These are phyloP conservation scores for Aspergillus sclerotiicarbonarius DNA, from an alignment of 495 filamentous ascomycete species.

Conservation along the genomic window DNA sequence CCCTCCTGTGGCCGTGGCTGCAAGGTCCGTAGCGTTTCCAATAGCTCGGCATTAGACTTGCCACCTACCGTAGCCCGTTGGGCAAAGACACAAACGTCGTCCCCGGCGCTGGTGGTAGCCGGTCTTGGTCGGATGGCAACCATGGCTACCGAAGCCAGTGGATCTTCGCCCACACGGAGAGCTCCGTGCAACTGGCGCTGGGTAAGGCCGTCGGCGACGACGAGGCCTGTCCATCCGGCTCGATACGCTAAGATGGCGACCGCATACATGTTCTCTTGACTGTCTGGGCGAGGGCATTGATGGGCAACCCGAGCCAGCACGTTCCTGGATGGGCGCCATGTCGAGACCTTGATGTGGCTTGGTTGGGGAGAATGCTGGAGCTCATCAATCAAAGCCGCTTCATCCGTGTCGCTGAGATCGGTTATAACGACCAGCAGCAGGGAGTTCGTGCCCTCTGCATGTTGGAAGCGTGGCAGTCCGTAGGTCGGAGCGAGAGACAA, in stretches of 20 bases:
- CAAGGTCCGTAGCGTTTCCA: background rate
- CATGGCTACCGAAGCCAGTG: slow-evolving; percentile 5
- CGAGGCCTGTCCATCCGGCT: background rate
- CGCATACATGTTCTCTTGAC: slow-evolving; percentile 4
- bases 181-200: slow-evolving; percentile 5
- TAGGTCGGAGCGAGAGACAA: background rate
- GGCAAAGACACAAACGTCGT: slow-evolving; percentile 8
- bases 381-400: background rate
- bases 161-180: background rate
- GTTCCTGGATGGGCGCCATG: background rate
- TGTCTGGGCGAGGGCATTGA: background rate
- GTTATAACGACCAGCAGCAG: background rate
- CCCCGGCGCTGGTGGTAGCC: background rate
- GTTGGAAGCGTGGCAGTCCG: background rate
- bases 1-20: background rate
- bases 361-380: background rate
- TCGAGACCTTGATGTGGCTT: background rate
- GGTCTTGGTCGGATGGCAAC: background rate
- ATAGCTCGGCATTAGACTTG: background rate
- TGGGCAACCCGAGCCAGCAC: background rate
- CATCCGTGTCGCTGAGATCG: background rate
- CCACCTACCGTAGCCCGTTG: background rate
- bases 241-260: slow-evolving; percentile 8
- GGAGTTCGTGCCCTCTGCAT: background rate
- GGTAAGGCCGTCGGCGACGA: slow-evolving; percentile 9